Evolutionary conservation across 1,139 yeast genomes (phyloP).

Genomic region (Blastobotrys ciferrii): DNA sequence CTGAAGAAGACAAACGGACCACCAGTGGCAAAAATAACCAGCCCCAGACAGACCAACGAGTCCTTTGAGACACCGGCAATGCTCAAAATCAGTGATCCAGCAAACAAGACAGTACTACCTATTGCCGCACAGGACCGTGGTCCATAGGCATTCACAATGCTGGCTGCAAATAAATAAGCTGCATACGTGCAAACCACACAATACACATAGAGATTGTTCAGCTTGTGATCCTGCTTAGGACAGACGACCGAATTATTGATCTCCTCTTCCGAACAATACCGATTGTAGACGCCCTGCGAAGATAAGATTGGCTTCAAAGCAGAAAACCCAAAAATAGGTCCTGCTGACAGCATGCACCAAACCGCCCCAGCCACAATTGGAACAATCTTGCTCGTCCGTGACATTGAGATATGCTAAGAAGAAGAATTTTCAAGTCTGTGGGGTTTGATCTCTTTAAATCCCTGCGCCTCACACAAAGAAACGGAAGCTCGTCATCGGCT

Average conservation of each 20-base stretch:
- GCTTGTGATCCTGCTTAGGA: conserved; percentile 70
- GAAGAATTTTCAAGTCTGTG: too few species aligned
- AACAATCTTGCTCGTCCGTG: background rate
- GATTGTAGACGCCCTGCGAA: conserved; percentile 70
- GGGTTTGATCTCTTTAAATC: too few species aligned
- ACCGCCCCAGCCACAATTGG: background rate
- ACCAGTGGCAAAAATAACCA: conserved; percentile 51
- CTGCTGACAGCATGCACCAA: conserved; percentile 5
- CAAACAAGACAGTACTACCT: conserved; percentile 58
- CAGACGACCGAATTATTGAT: conserved; percentile 42
- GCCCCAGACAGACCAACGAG: background rate
- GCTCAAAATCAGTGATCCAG: conserved; percentile 51
- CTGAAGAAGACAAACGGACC: conserved; percentile 83
- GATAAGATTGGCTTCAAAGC: conserved; percentile 83
- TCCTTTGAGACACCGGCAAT: conserved; percentile 25
- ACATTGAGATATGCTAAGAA: too few species aligned
- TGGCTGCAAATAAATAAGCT: conserved; percentile 78
- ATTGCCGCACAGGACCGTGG: conserved; percentile 76
- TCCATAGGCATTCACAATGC: conserved; percentile 71
- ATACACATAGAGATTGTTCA: conserved; percentile 73
- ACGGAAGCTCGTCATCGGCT: background rate
- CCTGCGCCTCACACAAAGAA: background rate
- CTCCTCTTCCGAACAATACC: conserved; percentile 47
- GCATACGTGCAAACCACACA: conserved; percentile 52
- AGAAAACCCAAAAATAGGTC: conserved; percentile 55